phyloP scores from a whole-genome alignment of 1,284 basidiomycete species.

The Schizophyllum commune region DNA sequence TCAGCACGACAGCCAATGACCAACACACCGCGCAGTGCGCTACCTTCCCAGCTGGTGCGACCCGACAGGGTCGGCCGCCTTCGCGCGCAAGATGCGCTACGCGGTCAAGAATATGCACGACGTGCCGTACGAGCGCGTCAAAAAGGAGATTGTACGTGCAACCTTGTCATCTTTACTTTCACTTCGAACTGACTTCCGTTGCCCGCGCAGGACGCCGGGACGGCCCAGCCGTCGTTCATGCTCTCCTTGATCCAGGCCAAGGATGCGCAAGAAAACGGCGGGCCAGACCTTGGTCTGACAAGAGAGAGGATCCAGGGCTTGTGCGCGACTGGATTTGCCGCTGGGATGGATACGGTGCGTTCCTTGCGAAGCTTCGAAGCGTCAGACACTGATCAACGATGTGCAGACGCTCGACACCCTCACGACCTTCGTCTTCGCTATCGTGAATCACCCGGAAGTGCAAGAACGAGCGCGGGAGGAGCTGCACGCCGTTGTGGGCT shows the following conservation, averaged over 20 bases:
- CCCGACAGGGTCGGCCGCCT: not conserved
- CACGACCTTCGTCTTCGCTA: slow-evolving; percentile 1
- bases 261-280: not conserved
- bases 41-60: not conserved
- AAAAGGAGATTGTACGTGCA: not conserved
- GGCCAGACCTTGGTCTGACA: not conserved
- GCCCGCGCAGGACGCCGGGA: too few species aligned
- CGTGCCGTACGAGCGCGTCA: not conserved
- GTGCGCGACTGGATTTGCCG: not conserved
- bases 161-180: too few species aligned
- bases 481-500: slow-evolving; percentile 30
- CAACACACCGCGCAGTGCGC: too few species aligned
- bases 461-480: slow-evolving; percentile 32
- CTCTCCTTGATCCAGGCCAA: not conserved
- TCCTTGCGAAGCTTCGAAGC: not conserved
- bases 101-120: not conserved
- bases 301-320: not conserved
- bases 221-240: not conserved
- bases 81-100: not conserved
- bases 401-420: not conserved
- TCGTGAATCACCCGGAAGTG: slow-evolving; percentile 23
- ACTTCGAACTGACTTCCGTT: too few species aligned
- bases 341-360: not conserved
- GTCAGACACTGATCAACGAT: too few species aligned
- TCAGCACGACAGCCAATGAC: too few species aligned